Evolutionary conservation across 2,329 filamentous ascomycete genomes (phyloP).

Genomic region (Diaporthe vexans): DNA sequence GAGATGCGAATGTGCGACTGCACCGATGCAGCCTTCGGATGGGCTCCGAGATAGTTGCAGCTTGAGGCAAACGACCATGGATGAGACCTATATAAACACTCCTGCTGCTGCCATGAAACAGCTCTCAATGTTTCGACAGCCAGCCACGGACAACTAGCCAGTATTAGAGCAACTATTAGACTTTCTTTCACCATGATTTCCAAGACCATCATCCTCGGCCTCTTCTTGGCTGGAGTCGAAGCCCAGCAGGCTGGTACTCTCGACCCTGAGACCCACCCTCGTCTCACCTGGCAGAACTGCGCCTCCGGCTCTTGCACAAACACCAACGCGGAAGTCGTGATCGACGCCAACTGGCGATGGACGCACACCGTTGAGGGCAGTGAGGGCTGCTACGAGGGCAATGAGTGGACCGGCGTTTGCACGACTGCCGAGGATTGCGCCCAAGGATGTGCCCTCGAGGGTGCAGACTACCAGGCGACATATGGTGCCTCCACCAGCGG

Average conservation of each 20-base stretch:
- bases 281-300: slow-evolving; percentile 66
- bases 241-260: slow-evolving; percentile 66
- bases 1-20: background rate
- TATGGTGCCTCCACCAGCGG: slow-evolving; percentile 67
- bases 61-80: background rate
- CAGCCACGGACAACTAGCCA: slow-evolving; percentile 8
- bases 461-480: slow-evolving; percentile 64
- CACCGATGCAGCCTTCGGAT: background rate
- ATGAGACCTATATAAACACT: slow-evolving; percentile 16
- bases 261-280: slow-evolving; percentile 63
- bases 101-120: background rate
- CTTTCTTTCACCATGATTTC: slow-evolving; percentile 6
- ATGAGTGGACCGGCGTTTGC: slow-evolving; percentile 50
- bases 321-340: slow-evolving; percentile 62
- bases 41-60: background rate
- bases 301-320: slow-evolving; percentile 63
- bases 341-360: slow-evolving; percentile 73
- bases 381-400: slow-evolving; percentile 56
- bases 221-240: slow-evolving; percentile 23
- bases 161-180: background rate
- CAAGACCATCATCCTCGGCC: slow-evolving; percentile 7
- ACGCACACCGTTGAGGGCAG: slow-evolving; percentile 61
- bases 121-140: background rate
- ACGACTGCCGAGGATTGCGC: slow-evolving; percentile 64
- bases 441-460: slow-evolving; percentile 68